These are phyloP conservation scores for Fraxinus americana DNA, from an alignment of 257 asterid genomes.

Conservation along the genomic window DNA sequence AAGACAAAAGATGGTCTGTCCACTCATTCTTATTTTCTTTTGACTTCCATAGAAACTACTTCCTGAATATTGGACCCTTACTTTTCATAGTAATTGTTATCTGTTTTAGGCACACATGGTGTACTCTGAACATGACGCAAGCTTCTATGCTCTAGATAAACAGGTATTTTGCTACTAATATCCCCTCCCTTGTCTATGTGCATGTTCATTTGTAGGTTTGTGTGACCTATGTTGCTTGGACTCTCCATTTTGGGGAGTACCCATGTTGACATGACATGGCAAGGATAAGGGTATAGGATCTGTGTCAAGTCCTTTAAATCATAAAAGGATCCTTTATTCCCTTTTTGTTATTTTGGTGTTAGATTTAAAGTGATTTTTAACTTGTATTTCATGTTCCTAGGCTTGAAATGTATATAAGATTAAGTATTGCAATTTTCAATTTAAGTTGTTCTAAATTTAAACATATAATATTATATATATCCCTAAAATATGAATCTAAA, in stretches of 20 bases:
- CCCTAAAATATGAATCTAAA: not conserved
- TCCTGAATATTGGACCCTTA: not conserved
- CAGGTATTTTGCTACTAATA: constrained; percentile 51
- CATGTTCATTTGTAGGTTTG: not conserved
- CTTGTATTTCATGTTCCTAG: not conserved
- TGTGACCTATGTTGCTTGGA: not conserved
- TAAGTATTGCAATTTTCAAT: not conserved
- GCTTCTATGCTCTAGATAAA: constrained; percentile 71
- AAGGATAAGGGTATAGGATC: not conserved
- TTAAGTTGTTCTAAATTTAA: not conserved
- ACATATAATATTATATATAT: no score
- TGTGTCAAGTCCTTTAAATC: not conserved
- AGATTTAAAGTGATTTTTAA: not conserved
- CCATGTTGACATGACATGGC: not conserved
- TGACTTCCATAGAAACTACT: not conserved
- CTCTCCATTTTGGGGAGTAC: not conserved
- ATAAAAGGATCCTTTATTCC: not conserved
- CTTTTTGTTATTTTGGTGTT: no score
- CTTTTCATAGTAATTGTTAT: constrained; percentile 18
- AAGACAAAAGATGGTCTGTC: not conserved
- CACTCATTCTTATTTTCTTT: not conserved
- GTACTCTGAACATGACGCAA: constrained; percentile 76
- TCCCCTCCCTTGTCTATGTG: constrained; percentile 1
- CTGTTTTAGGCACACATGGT: constrained; percentile 87
- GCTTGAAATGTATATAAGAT: not conserved